Evolutionary conservation across 352 stramenopile species (phyloP).

Genomic region (Thalassiosira livingstoniorum): DNA sequence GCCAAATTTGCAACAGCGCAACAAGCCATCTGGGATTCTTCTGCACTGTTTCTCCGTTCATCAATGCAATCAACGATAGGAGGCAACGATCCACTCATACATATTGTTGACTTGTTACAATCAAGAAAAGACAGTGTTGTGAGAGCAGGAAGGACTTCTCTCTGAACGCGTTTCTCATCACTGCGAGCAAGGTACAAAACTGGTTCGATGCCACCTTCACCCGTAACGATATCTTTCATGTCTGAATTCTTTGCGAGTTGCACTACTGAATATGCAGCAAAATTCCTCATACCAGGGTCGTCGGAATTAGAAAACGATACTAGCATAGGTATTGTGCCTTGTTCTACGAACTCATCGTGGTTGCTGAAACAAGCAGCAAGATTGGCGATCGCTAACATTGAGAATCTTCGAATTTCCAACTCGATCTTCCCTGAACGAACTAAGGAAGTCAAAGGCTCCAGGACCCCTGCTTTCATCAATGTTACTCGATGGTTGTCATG

Average conservation of each 20-base stretch:
- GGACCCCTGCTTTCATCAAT: conserved; percentile 92
- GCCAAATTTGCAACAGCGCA: conserved; percentile 95
- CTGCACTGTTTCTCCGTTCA: conserved; percentile 79
- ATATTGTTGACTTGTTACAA: conserved; percentile 94
- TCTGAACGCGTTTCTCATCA: conserved; percentile 91
- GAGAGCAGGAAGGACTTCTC: conserved; percentile 66
- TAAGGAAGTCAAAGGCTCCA: conserved; percentile 95
- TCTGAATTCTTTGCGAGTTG: conserved; percentile 96
- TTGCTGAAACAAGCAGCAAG: conserved; percentile 93
- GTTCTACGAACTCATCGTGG: conserved; percentile 92
- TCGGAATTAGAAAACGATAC: conserved; percentile 94
- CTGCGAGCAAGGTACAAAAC: conserved; percentile 95
- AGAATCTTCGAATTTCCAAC: conserved; percentile 94
- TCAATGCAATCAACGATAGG: conserved; percentile 88
- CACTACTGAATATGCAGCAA: conserved; percentile 94
- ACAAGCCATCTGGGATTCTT: conserved; percentile 91
- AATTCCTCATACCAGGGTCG: conserved; percentile 94
- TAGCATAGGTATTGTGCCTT: conserved; percentile 93
- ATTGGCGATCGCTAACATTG: conserved; percentile 94
- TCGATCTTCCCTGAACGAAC: conserved; percentile 94
- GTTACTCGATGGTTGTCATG: conserved; percentile 88
- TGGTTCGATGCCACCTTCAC: conserved; percentile 94
- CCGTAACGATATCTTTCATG: conserved; percentile 92
- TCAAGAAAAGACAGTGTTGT: conserved; percentile 82
- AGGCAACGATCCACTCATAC: conserved; percentile 91